Percentiles rank a stretch among this genome's conserved stretches.
phyloP scores from a whole-genome alignment of 768 basidiomycete species.

The Podaxis rugospora region DNA sequence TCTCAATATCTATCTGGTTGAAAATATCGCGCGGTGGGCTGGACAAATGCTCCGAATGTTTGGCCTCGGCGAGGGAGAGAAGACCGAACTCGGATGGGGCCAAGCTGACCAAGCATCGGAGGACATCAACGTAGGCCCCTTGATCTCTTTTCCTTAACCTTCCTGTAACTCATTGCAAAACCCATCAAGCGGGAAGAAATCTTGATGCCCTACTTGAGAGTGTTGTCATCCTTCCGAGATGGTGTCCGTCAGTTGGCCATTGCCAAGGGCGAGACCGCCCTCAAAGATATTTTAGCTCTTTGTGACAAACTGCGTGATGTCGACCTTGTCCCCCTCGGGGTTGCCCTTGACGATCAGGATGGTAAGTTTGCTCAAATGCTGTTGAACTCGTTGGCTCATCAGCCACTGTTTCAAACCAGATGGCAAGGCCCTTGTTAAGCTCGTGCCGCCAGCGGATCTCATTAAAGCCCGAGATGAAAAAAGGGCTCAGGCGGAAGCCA shows the following conservation, averaged over 20 bases:
- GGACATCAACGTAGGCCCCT: conserved; percentile 46
- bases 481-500: conserved; percentile 66
- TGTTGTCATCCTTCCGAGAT: conserved; percentile 88
- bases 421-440: conserved; percentile 92
- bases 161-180: conserved; percentile 11
- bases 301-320: conserved; percentile 88
- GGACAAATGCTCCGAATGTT: conserved; percentile 75
- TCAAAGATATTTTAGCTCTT: conserved; percentile 79
- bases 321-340: conserved; percentile 90
- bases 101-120: conserved; percentile 45
- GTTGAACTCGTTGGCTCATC: conserved; percentile 6
- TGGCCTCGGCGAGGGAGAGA: conserved; percentile 71
- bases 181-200: conserved; percentile 68
- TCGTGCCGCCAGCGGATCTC: conserved; percentile 78
- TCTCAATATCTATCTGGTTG: conserved; percentile 59
- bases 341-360: conserved; percentile 96
- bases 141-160: conserved; percentile 1
- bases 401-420: conserved; percentile 40
- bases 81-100: conserved; percentile 81
- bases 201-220: conserved; percentile 84
- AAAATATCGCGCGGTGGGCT: conserved; percentile 63
- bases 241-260: conserved; percentile 82
- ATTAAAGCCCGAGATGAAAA: conserved; percentile 89
- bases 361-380: conserved; percentile 38
- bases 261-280: conserved; percentile 54